Conservation (phyloP, 176 grass and related monocot genomes). For the Carex pumila region DNA sequence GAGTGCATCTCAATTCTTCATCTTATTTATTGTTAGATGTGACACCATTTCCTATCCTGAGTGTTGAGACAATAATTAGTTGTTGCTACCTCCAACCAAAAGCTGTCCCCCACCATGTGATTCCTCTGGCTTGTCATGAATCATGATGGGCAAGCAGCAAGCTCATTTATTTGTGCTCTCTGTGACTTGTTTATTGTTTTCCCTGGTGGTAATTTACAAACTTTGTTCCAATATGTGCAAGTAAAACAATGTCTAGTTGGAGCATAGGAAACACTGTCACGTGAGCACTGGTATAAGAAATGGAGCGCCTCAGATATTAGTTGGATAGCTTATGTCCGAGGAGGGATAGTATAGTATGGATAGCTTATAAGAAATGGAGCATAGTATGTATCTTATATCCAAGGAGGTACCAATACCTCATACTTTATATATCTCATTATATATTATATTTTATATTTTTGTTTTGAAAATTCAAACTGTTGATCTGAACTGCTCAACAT, state of each 20-base stretch:
- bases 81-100: background rate
- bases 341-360: too few relatives aligned
- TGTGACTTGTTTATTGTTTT: background rate
- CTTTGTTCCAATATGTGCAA: background rate
- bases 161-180: background rate
- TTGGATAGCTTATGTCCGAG: too few relatives aligned
- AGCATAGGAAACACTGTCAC: background rate
- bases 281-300: background rate
- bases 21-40: background rate
- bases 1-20: too few relatives aligned
- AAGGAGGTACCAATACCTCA: too few relatives aligned
- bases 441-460: too few relatives aligned
- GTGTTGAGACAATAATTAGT: background rate
- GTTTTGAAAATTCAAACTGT: too few relatives aligned
- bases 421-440: too few relatives aligned
- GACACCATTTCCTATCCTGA: background rate
- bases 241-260: background rate
- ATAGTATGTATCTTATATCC: too few relatives aligned
- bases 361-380: too few relatives aligned
- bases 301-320: too few relatives aligned
- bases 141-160: background rate
- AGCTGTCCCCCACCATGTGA: constrained; percentile 1
- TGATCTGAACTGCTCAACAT: too few relatives aligned
- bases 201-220: background rate
- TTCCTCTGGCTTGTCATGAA: background rate